Evolutionary conservation across 164 flowering plant genomes (phyloP).

Genomic region (Chloranthus sessilifolius): DNA sequence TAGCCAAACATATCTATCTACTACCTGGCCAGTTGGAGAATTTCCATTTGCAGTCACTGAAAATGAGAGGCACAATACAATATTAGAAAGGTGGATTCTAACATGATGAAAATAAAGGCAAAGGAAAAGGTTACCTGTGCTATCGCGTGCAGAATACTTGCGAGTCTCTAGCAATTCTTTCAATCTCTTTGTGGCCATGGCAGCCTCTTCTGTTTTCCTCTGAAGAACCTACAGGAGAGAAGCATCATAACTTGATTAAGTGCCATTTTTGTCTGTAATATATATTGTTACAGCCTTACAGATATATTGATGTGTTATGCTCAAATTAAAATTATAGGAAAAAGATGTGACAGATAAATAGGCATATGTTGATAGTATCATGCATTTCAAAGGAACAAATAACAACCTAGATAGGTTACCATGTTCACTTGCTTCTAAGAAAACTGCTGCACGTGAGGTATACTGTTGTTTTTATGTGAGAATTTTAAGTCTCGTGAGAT

Average conservation of each 20-base stretch:
- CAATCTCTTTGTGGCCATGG: conserved; percentile 97
- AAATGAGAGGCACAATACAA: conserved; percentile 11
- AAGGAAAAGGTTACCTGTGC: conserved; percentile 41
- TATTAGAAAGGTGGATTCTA: neutral
- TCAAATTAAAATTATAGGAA: too few species aligned
- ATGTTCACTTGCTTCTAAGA: too few species aligned
- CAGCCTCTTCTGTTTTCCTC: conserved; percentile 98
- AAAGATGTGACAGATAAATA: too few species aligned
- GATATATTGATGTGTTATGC: too few species aligned
- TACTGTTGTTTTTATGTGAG: too few species aligned
- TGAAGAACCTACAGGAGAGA: conserved; percentile 74
- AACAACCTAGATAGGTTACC: too few species aligned
- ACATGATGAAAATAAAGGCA: neutral
- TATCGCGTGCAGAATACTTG: conserved; percentile 76
- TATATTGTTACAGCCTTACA: too few species aligned
- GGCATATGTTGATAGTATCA: too few species aligned
- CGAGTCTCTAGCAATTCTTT: conserved; percentile 96
- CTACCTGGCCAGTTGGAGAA: conserved; percentile 76
- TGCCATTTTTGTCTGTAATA: too few species aligned
- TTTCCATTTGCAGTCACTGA: conserved; percentile 65
- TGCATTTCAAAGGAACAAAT: too few species aligned
- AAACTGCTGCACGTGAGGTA: too few species aligned
- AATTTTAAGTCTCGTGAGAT: too few species aligned
- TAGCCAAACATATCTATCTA: conserved; percentile 5
- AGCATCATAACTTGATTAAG: neutral